Evolutionary conservation across 2,329 filamentous ascomycete genomes (phyloP).

Genomic region (Elsinoe batatas): DNA sequence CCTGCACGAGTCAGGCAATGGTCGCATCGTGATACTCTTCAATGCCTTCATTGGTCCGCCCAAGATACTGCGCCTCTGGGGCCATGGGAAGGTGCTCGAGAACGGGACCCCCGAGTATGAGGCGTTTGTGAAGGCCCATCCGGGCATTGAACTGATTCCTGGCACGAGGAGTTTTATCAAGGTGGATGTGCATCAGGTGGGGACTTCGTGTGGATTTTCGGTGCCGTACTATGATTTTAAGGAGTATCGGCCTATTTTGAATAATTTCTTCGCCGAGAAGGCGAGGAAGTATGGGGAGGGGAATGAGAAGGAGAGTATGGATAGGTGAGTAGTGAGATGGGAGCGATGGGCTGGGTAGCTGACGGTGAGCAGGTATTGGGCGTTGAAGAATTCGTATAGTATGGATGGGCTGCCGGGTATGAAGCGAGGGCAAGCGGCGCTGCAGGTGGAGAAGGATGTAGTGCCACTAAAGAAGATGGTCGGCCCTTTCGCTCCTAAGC

Average conservation of each 20-base stretch:
- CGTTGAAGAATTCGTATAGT: constrained; percentile 33
- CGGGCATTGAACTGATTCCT: constrained; percentile 27
- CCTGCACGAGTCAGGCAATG: constrained; percentile 59
- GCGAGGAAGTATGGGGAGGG: constrained; percentile 27
- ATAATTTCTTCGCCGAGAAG: constrained; percentile 34
- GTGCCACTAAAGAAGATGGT: constrained; percentile 37
- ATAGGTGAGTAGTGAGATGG: constrained; percentile 22
- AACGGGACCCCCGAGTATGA: constrained; percentile 28
- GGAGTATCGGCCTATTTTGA: constrained; percentile 30
- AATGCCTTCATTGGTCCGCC: constrained; percentile 35
- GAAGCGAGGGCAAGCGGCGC: constrained; percentile 30
- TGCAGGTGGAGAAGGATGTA: constrained; percentile 26
- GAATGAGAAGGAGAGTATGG: constrained; percentile 32
- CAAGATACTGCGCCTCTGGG: constrained; percentile 36
- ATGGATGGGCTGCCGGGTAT: constrained; percentile 38
- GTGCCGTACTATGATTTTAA: constrained; percentile 38
- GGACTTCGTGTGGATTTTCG: constrained; percentile 33
- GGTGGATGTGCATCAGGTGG: constrained; percentile 36
- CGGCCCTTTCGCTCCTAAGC: constrained; percentile 24
- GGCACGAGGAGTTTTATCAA: constrained; percentile 33
- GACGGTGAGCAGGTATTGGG: constrained; percentile 31
- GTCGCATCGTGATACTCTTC: constrained; percentile 34
- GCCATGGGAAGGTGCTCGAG: constrained; percentile 30
- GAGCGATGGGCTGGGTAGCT: not conserved
- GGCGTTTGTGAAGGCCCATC: constrained; percentile 25